phyloP scores from a whole-genome alignment of 768 basidiomycete species.

The Leccinum sublutescens region DNA sequence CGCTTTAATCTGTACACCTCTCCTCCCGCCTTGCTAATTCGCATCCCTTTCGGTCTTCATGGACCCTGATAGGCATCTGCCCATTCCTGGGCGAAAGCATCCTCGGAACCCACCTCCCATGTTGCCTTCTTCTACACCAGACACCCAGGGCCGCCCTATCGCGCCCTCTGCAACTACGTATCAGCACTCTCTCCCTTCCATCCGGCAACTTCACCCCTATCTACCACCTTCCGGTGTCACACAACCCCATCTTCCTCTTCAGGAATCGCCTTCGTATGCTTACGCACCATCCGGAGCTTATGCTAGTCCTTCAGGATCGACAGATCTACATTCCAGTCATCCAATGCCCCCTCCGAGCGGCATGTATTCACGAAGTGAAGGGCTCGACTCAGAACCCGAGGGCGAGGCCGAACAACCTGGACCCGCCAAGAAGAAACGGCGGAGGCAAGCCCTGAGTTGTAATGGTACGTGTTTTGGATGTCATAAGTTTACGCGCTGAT shows the following conservation, averaged over 20 bases:
- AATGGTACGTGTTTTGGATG: slow-evolving; percentile 54
- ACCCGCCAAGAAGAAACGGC: slow-evolving; percentile 79
- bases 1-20: slow-evolving; percentile 15
- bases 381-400: slow-evolving; percentile 57
- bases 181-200: slow-evolving; percentile 53
- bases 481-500: slow-evolving; percentile 20
- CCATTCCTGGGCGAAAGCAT: slow-evolving; percentile 32
- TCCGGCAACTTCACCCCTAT: slow-evolving; percentile 66
- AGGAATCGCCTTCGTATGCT: slow-evolving; percentile 27
- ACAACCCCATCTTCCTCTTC: slow-evolving; percentile 28
- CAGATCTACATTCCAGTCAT: slow-evolving; percentile 26
- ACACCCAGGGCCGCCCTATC: slow-evolving; percentile 29
- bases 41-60: slow-evolving; percentile 18
- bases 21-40: slow-evolving; percentile 19
- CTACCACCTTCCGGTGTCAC: slow-evolving; percentile 49
- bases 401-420: slow-evolving; percentile 48
- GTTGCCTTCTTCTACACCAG: slow-evolving; percentile 26
- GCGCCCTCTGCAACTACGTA: slow-evolving; percentile 22
- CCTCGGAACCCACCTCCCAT: slow-evolving; percentile 27
- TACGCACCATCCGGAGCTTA: slow-evolving; percentile 25
- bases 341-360: slow-evolving; percentile 19
- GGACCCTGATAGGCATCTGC: slow-evolving; percentile 39
- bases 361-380: slow-evolving; percentile 35
- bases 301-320: slow-evolving; percentile 25
- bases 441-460: slow-evolving; percentile 80